Base-by-base conservation (phyloP, 2,329 filamentous ascomycete genomes). In the Pseudopithomyces chartarum region DNA sequence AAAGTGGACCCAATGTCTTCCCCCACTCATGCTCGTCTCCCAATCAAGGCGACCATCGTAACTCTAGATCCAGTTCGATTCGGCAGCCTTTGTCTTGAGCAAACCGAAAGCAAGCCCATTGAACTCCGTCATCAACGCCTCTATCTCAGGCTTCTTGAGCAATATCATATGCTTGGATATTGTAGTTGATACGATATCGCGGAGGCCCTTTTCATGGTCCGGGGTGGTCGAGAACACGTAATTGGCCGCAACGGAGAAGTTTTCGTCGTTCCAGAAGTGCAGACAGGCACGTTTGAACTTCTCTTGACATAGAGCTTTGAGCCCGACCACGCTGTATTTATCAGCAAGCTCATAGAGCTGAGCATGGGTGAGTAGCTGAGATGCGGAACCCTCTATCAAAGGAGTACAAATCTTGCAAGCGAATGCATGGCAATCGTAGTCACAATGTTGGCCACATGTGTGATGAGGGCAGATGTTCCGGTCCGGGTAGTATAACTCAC, bases 131-230 rank as follows among this genome's bases (percentile, higher is more conserved):
- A 52, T 45, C 3, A 52, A 20, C 26, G 15, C 17, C 19, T 52
- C 29, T 3, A 52, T 20, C 17, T 52, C 50, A 17, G 40, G 40
- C 32, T 52, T 52, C 10, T 52, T 45, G 11, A 45, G 12, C 2
- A 52, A 19, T 15, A 38, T 40, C 50, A 39, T 34, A 42, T 71
- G 68, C 45, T 61, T 57, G 1, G 62, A 53, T 2, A 75, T 60
- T 0, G 60, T 68, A 11, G 63, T 53, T 2, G 62, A 58, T 1
- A 71, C 65, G 6, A 68, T 59, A 36, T 71, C 61, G 7, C 70
- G 61, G 45, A 75, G 61, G 3, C 63, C 69, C 17, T 62, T 69
- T 52, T 75, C 68, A 0, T 56, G 15, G 1, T 69, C 58, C 0
- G 62, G 55, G 1, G 72, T 73, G 0, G 61, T 61, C n/a, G 59